phyloP scores from a whole-genome alignment of 106 monocot species.

The Agapanthus africanus region DNA sequence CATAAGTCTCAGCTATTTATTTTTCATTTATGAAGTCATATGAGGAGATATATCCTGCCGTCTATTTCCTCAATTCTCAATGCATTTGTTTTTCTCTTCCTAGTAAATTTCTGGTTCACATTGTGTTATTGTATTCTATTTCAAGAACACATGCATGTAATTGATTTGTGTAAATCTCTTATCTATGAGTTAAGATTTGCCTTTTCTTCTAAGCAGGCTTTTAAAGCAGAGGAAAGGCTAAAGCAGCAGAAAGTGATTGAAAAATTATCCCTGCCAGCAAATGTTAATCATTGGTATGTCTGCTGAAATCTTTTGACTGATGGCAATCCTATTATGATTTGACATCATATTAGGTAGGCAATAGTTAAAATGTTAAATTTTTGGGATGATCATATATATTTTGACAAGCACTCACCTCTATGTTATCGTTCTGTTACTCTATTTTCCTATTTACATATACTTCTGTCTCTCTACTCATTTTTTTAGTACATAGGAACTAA shows the following conservation, averaged over 20 bases:
- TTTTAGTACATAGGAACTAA: neutral
- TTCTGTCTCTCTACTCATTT: neutral
- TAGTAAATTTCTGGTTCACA: neutral
- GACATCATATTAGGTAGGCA: neutral
- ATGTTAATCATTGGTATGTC: constrained; percentile 82
- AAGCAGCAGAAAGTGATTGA: constrained; percentile 58
- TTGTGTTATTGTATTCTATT: neutral
- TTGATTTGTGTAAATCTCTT: constrained; percentile 3
- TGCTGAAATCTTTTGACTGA: constrained; percentile 5
- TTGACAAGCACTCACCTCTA: neutral
- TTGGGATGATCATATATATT: neutral
- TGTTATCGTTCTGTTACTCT: neutral
- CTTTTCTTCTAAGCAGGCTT: constrained; percentile 38
- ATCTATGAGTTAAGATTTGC: too few relatives aligned
- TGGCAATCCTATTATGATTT: neutral
- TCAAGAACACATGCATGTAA: neutral
- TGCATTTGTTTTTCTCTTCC: neutral
- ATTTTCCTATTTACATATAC: neutral
- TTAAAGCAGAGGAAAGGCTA: constrained; percentile 50
- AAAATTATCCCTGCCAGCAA: constrained; percentile 47
- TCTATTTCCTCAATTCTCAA: neutral
- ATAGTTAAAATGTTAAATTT: neutral
- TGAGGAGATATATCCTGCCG: constrained; percentile 2
- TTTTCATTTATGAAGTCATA: neutral
- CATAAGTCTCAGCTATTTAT: neutral